These are phyloP conservation scores for Ogataea philodendri DNA, from an alignment of 805 yeast species.

Conservation along the genomic window DNA sequence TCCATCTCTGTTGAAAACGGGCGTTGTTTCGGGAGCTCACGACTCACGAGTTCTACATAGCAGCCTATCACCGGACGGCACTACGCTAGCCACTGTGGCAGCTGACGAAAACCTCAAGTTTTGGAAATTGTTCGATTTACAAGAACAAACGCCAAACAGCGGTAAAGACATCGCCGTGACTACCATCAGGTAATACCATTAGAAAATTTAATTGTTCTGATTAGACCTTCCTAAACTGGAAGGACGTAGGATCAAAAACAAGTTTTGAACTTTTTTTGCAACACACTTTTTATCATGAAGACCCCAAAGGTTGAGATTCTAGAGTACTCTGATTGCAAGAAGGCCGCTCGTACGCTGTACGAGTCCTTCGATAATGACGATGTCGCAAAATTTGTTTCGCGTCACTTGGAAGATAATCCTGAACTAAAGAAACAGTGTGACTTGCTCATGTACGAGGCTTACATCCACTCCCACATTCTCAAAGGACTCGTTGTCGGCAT, in stretches of 20 bases:
- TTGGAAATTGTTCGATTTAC: slow-evolving; percentile 79
- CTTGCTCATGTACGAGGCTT: slow-evolving; percentile 46
- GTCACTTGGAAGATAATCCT: slow-evolving; percentile 36
- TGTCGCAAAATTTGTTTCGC: slow-evolving; percentile 33
- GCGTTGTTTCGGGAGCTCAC: slow-evolving; percentile 83
- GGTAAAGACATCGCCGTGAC: slow-evolving; percentile 50
- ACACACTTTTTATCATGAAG: slow-evolving; percentile 6
- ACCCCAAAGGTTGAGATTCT: slow-evolving; percentile 30
- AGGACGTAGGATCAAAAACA: slow-evolving; percentile 8
- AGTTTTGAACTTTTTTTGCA: slow-evolving; percentile 1
- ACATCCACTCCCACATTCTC: slow-evolving; percentile 47
- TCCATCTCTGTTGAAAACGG: slow-evolving; percentile 82
- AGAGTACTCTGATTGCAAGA: slow-evolving; percentile 29
- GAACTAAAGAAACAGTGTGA: slow-evolving; percentile 35
- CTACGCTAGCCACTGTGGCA: slow-evolving; percentile 89
- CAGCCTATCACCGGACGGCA: slow-evolving; percentile 84
- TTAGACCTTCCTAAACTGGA: slow-evolving; percentile 16
- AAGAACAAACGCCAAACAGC: slow-evolving; percentile 30
- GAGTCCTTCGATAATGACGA: slow-evolving; percentile 35
- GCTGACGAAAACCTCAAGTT: slow-evolving; percentile 96
- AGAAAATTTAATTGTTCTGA: background rate
- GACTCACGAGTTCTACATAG: slow-evolving; percentile 84
- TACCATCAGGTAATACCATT: slow-evolving; percentile 44
- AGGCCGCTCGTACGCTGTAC: slow-evolving; percentile 36
- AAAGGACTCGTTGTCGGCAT: slow-evolving; percentile 51